Base-by-base conservation (phyloP, 2,329 filamentous ascomycete genomes). In the Rutstroemia sp. region DNA sequence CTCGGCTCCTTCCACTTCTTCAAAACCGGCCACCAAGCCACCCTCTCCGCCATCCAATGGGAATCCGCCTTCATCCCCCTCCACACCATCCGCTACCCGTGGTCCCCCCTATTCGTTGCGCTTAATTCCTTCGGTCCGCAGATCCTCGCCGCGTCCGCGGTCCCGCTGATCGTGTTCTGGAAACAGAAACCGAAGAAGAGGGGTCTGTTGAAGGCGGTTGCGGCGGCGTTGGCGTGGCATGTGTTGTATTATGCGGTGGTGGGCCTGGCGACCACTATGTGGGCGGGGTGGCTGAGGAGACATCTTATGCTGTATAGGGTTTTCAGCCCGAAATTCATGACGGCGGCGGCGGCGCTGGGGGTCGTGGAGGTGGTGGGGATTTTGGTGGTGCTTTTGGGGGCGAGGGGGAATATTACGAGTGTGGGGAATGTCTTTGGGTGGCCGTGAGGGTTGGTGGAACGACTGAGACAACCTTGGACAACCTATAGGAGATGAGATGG, bases 301-400 rank as follows among this genome's bases (percentile, higher is more conserved):
- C 94, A 99, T 75, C 78, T 99, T 61, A 99, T 99, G 94, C 79
- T 99, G 30, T 99, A 94, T 73, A 81, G 94, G 44, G 90, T 99
- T 45, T 99, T 99, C 68, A 86, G 81, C 73, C 94, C 94, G 48
- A 76, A 92, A 27, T 99, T 92, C 74, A 89, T 99, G 87, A 80
- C 89, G 69, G 90, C 87, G 0, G 86, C 84, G 0, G 73, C 80
- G 3, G 79, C 87, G 50, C 70, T 97, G 57, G 67, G 92, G 16
- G 78, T 92, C 25, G 84, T 95, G 9, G 92, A 97, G 67, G 61
- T 95, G 4, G 78, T 94, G 2, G 80, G 81, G 1, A 78, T 94
- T 7, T 60, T 85, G 14, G 77, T 96, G 16, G 82, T 84, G n/a
- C 70, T 96, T 56, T 74, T 82, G 27, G 91, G 89, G 0, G 79